Evolutionary conservation across 2,329 filamentous ascomycete genomes (phyloP).

Genomic region (Gyromitra esculenta): DNA sequence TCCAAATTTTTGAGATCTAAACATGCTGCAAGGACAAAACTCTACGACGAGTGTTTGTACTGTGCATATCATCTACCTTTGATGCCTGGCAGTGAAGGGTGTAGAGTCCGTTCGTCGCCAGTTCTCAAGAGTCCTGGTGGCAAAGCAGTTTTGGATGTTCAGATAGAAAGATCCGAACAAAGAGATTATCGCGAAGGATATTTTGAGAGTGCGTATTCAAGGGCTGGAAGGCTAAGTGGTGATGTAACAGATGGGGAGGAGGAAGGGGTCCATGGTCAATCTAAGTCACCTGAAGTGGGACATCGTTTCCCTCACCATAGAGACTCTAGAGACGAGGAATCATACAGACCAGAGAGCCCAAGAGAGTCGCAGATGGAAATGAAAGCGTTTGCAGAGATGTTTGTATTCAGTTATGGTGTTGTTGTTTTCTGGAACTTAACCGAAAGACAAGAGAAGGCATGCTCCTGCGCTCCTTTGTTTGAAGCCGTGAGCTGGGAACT

Average conservation of each 20-base stretch:
- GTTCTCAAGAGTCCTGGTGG: slow-evolving; percentile 92
- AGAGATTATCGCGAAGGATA: slow-evolving; percentile 92
- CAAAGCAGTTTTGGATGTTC: slow-evolving; percentile 89
- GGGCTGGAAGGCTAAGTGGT: slow-evolving; percentile 62
- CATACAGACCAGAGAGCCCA: slow-evolving; percentile 60
- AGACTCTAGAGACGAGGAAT: slow-evolving; percentile 42
- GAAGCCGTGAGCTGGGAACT: not conserved
- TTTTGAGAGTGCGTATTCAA: slow-evolving; percentile 73
- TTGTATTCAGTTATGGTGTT: slow-evolving; percentile 95
- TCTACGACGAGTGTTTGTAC: slow-evolving; percentile 98
- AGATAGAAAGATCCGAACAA: slow-evolving; percentile 92
- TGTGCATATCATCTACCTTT: slow-evolving; percentile 93
- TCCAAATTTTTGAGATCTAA: slow-evolving; percentile 86
- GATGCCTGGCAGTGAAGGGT: slow-evolving; percentile 84
- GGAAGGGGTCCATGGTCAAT: slow-evolving; percentile 52
- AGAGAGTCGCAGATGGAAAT: slow-evolving; percentile 54
- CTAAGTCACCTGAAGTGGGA: slow-evolving; percentile 53
- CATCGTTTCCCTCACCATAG: slow-evolving; percentile 52
- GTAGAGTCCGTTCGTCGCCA: slow-evolving; percentile 86
- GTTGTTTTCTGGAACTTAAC: slow-evolving; percentile 99
- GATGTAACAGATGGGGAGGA: slow-evolving; percentile 60
- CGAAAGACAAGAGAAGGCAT: slow-evolving; percentile 83
- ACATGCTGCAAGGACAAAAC: slow-evolving; percentile 90
- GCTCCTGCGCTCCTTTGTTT: not conserved
- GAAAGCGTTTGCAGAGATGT: slow-evolving; percentile 90